Conservation (phyloP, 1,284 basidiomycete genomes). For the Melampsora medusae region DNA sequence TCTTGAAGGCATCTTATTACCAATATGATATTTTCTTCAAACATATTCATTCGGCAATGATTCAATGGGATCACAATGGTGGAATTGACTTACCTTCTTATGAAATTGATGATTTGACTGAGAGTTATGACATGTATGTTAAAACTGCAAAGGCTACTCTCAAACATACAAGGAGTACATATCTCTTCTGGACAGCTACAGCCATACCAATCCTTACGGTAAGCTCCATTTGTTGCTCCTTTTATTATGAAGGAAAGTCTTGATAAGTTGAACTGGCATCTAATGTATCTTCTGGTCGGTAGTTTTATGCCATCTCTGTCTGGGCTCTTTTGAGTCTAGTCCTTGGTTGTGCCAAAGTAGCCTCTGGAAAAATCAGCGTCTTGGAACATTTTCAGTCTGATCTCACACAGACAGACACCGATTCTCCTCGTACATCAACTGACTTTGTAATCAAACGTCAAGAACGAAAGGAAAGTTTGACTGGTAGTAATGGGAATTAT, state of each 20-base stretch:
- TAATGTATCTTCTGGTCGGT: neutral
- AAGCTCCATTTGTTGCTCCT: neutral
- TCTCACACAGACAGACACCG: neutral
- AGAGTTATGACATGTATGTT: neutral
- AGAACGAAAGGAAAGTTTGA: neutral
- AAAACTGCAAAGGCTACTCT: neutral
- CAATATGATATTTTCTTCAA: constrained; percentile 16
- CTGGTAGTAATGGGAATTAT: neutral
- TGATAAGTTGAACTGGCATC: neutral
- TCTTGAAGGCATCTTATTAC: constrained; percentile 46
- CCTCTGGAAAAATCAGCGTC: neutral
- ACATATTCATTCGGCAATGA: neutral
- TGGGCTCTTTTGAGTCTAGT: constrained; percentile 1
- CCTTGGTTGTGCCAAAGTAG: neutral
- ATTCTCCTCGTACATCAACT: neutral
- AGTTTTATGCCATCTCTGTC: constrained; percentile 6
- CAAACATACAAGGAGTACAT: neutral
- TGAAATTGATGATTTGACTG: neutral
- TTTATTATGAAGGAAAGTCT: neutral
- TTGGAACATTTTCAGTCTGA: constrained; percentile 1
- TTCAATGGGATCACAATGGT: neutral
- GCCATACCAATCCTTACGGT: neutral
- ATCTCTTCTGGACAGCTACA: neutral
- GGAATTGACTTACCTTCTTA: neutral
- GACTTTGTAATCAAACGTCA: neutral